Evolutionary conservation across 2,329 filamentous ascomycete genomes (phyloP).

Genomic region (Raffaelea arxii): DNA sequence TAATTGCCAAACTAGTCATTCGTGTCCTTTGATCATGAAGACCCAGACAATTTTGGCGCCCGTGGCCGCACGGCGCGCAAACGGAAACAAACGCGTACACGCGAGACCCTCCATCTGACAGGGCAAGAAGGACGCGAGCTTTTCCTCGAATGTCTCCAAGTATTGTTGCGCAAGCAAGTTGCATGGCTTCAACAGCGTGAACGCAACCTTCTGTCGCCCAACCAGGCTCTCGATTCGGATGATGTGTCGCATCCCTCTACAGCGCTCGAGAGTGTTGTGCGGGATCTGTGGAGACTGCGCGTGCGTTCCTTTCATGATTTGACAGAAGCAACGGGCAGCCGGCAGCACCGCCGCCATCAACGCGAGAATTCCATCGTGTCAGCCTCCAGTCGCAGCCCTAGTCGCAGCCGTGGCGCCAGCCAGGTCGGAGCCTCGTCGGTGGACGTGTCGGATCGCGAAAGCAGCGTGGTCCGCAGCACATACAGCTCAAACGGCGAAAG

Average conservation of each 20-base stretch:
- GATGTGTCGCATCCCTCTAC: conserved; percentile 26
- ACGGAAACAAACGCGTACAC: conserved; percentile 47
- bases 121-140: conserved; percentile 65
- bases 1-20: conserved; percentile 30
- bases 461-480: conserved; percentile 1
- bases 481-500: conserved; percentile 12
- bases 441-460: conserved; percentile 3
- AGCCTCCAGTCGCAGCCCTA: conserved; percentile 12
- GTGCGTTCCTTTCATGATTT: conserved; percentile 46
- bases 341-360: no score
- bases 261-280: conserved; percentile 69
- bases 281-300: conserved; percentile 77
- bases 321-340: conserved; percentile 14
- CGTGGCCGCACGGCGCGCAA: conserved; percentile 45
- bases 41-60: conserved; percentile 60
- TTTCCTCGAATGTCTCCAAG: conserved; percentile 75
- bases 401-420: conserved; percentile 10
- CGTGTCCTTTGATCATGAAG: conserved; percentile 46
- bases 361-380: no score
- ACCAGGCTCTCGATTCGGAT: neutral
- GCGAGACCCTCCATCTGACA: conserved; percentile 42
- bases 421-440: conserved; percentile 1
- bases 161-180: conserved; percentile 75
- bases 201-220: conserved; percentile 36
- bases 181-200: conserved; percentile 60